phyloP scores from a whole-genome alignment of 78 protist genomes.

The Capsaspora owczarzaki region DNA sequence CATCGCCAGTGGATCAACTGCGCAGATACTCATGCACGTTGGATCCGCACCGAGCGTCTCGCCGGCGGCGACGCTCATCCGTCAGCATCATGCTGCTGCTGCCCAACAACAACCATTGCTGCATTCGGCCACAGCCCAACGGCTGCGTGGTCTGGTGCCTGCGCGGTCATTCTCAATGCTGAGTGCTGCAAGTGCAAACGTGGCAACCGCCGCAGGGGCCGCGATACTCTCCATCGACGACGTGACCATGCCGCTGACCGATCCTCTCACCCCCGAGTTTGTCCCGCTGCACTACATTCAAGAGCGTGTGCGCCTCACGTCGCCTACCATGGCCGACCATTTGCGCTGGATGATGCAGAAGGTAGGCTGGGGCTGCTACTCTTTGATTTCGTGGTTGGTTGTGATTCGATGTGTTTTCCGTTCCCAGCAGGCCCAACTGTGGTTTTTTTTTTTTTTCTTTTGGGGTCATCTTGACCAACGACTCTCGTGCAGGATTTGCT shows the following conservation, averaged over 20 bases:
- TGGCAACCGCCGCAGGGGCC: too few species aligned
- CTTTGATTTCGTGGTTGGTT: background rate
- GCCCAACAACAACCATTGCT: background rate
- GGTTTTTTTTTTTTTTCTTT: background rate
- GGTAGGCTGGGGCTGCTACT: background rate
- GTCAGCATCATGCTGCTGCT: too few species aligned
- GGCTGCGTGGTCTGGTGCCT: too few species aligned
- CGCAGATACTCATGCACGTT: too few species aligned
- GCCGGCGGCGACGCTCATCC: too few species aligned
- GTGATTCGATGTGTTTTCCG: background rate
- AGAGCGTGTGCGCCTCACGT: background rate
- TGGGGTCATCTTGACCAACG: background rate
- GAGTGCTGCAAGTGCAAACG: background rate
- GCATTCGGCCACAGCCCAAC: too few species aligned
- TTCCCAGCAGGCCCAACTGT: background rate
- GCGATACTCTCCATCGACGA: background rate
- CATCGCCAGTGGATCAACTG: too few species aligned
- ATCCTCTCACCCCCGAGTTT: background rate
- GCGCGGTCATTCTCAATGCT: background rate
- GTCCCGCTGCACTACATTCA: background rate
- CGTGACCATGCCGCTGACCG: background rate
- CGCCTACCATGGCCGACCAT: background rate
- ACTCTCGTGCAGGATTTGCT: constrained; percentile 28
- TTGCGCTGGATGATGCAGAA: constrained; percentile 36
- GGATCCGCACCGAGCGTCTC: too few species aligned